A percentile compares a stretch with the other conserved stretches of the same genome.
Conservation (phyloP, 2,329 filamentous ascomycete genomes). For the Xylariaceae sp. region DNA sequence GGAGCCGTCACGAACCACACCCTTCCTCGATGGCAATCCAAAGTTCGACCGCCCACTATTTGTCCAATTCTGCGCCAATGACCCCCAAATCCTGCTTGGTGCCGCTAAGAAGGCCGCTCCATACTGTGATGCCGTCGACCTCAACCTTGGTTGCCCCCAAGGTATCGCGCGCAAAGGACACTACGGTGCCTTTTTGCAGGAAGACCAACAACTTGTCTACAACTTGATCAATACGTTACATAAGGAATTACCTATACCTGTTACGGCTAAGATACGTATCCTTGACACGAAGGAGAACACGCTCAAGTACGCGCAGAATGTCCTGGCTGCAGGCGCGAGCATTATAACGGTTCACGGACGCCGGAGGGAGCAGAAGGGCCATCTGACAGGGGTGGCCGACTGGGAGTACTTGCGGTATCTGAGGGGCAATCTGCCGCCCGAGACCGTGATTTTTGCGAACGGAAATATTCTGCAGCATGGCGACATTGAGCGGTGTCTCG, state of each 20-base stretch:
- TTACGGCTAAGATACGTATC: constrained; percentile 93
- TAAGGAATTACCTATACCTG: constrained; percentile 70
- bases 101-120: constrained; percentile 77
- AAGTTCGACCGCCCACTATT: constrained; percentile 81
- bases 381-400: constrained; percentile 88
- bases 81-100: constrained; percentile 71
- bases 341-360: constrained; percentile 92
- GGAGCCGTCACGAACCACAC: constrained; percentile 26
- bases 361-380: constrained; percentile 87
- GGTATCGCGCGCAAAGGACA: constrained; percentile 87
- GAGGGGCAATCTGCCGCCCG: constrained; percentile 73
- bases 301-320: constrained; percentile 81
- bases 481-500: constrained; percentile 74
- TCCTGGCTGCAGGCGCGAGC: constrained; percentile 82
- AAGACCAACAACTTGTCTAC: constrained; percentile 81
- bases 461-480: constrained; percentile 82
- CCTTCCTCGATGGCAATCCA: constrained; percentile 82
- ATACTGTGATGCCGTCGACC: constrained; percentile 89
- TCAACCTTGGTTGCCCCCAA: constrained; percentile 95
- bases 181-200: constrained; percentile 93
- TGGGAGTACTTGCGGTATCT: constrained; percentile 83
- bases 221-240: constrained; percentile 82
- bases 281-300: constrained; percentile 84
- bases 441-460: constrained; percentile 95
- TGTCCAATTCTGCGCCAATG: constrained; percentile 94